Evolutionary conservation across 2,329 filamentous ascomycete genomes (phyloP).

Genomic region (Microcyclosporella mali): DNA sequence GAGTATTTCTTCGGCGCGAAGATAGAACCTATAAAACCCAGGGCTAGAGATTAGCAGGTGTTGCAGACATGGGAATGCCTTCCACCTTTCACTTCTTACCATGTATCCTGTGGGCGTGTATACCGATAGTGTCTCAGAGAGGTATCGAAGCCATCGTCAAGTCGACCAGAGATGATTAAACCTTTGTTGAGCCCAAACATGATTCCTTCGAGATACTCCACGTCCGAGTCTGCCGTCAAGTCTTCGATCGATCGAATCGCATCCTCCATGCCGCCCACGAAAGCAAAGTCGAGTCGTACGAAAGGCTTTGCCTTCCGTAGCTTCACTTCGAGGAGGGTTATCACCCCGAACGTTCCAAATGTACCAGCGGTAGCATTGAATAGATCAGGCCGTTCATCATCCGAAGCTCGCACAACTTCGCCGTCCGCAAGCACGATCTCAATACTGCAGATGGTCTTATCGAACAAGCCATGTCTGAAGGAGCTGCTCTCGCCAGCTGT

Average conservation of each 20-base stretch:
- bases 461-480: slow-evolving; percentile 61
- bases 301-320: slow-evolving; percentile 44
- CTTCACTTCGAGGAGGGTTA: slow-evolving; percentile 50
- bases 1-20: slow-evolving; percentile 52
- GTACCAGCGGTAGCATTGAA: slow-evolving; percentile 60
- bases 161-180: slow-evolving; percentile 39
- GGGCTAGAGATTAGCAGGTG: too few relatives aligned
- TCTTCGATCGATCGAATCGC: slow-evolving; percentile 37
- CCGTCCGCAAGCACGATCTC: slow-evolving; percentile 61
- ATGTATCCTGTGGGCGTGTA: slow-evolving; percentile 56
- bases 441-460: slow-evolving; percentile 54
- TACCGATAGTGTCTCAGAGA: slow-evolving; percentile 40
- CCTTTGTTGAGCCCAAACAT: slow-evolving; percentile 40
- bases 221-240: slow-evolving; percentile 30
- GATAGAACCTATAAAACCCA: too few relatives aligned
- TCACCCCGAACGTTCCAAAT: slow-evolving; percentile 61
- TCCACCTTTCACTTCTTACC: too few relatives aligned
- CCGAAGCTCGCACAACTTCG: slow-evolving; percentile 33
- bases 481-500: slow-evolving; percentile 62
- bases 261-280: slow-evolving; percentile 36
- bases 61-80: too few relatives aligned
- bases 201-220: slow-evolving; percentile 62
- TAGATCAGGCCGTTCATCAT: slow-evolving; percentile 51
- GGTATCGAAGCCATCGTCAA: slow-evolving; percentile 28
- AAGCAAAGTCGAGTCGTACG: slow-evolving; percentile 46